Evolutionary conservation across 805 yeast genomes (phyloP).

Genomic region (Cyberlindnera suaveolens): DNA sequence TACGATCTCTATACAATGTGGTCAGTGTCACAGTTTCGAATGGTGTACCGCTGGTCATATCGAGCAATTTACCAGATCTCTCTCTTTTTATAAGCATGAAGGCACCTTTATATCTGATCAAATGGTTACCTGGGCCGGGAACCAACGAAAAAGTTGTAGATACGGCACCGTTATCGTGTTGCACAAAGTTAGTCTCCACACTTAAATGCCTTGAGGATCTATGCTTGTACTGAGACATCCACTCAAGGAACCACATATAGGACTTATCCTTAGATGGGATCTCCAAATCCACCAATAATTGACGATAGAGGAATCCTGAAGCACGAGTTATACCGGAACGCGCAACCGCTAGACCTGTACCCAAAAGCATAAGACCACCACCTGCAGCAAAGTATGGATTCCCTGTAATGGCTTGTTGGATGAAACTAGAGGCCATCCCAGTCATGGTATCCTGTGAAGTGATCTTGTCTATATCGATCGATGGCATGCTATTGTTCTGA

Average conservation of each 20-base stretch:
- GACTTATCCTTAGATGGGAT: slow-evolving; percentile 91
- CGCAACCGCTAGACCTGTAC: slow-evolving; percentile 79
- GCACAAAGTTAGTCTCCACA: slow-evolving; percentile 80
- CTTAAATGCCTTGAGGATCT: slow-evolving; percentile 78
- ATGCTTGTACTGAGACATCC: slow-evolving; percentile 85
- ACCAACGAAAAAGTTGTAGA: slow-evolving; percentile 83
- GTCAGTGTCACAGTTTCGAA: slow-evolving; percentile 94
- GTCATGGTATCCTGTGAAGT: slow-evolving; percentile 17
- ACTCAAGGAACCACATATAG: slow-evolving; percentile 89
- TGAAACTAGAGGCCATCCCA: slow-evolving; percentile 31
- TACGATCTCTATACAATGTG: slow-evolving; percentile 77
- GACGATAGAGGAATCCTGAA: slow-evolving; percentile 68
- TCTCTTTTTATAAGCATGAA: slow-evolving; percentile 86
- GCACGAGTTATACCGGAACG: slow-evolving; percentile 60
- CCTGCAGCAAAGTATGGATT: slow-evolving; percentile 99
- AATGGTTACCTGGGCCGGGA: slow-evolving; percentile 96
- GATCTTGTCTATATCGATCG: slow-evolving; percentile 19
- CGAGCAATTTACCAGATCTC: slow-evolving; percentile 82
- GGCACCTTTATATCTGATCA: slow-evolving; percentile 79
- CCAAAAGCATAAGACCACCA: slow-evolving; percentile 92
- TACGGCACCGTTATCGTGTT: slow-evolving; percentile 90
- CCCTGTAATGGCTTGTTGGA: slow-evolving; percentile 49
- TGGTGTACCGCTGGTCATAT: slow-evolving; percentile 86
- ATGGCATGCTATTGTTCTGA: slow-evolving; percentile 12
- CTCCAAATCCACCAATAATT: slow-evolving; percentile 84